Base-by-base conservation (phyloP, 768 basidiomycete genomes). In the Trametes cingulata region DNA sequence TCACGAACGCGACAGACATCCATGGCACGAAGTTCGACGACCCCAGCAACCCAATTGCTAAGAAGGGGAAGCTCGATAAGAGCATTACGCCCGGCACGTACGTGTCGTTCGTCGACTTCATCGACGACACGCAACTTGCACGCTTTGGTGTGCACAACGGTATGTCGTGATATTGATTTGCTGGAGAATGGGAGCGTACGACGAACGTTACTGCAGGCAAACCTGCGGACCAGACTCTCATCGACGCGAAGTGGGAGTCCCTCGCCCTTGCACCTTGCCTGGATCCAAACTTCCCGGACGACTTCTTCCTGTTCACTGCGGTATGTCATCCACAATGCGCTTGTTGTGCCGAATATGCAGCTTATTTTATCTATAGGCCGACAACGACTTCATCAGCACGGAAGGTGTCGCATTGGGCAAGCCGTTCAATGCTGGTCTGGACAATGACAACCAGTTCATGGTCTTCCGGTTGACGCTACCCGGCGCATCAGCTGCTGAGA, bases 171-270 rank as follows among this genome's bases (percentile, higher is more conserved):
- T 22, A 47, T 20, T 59, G 13, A 1, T 3, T 9, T n/a, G n/a
- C n/a, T n/a, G n/a, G n/a, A n/a, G n/a, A 7, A 3, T 17, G n/a
- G 14, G 14, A 27, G 33, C 20, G 29, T 52, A 51, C 17, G 42
- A 17, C 42, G 39, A n/a, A 13, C 15, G 40, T 45, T 5, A 24
- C 19, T 3, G 3, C 50, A 85, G 83, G 77, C 54, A 71, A 77
- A 33, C 81, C 80, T 4, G 71, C 77, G 54, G 80, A 86, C 61
- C 61, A 74, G 35, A 82, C 79, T 0, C 75, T 86, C n/a, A 80
- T 89, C 49, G 79, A 80, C 60, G 80, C 79, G 0, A 89, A 88
- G 72, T 89, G 86, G 85, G 87, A 89, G 66, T 84, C 82, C 1
- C 74, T 86, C 14, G 82, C 85, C 8, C 73, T 88, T 7, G 85